A percentile compares a stretch with the other conserved stretches of the same genome.
Conservation (phyloP, 2,329 filamentous ascomycete genomes). For the Mariannaea elegans region DNA sequence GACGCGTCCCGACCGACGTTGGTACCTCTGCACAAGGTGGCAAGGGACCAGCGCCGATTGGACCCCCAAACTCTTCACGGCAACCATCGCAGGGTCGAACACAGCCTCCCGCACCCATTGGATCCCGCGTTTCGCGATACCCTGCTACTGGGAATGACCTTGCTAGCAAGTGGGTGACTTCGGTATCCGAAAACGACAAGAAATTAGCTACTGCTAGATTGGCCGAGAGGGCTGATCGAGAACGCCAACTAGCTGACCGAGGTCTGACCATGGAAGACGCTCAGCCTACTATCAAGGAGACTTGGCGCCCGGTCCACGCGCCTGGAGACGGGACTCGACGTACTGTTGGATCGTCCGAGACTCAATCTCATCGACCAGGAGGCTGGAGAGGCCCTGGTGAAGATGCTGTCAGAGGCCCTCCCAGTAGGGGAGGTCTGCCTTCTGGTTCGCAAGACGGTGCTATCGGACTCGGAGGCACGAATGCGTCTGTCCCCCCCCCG, state of each 20-base stretch:
- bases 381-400: slow-evolving; percentile 46
- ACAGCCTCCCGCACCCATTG: slow-evolving; percentile 45
- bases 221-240: slow-evolving; percentile 52
- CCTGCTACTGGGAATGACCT: slow-evolving; percentile 42
- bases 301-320: slow-evolving; percentile 58
- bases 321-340: slow-evolving; percentile 49
- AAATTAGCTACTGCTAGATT: slow-evolving; percentile 51
- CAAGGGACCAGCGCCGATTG: slow-evolving; percentile 57
- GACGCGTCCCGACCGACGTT: slow-evolving; percentile 52
- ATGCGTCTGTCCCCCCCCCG: slow-evolving; percentile 15
- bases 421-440: neutral
- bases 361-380: slow-evolving; percentile 39
- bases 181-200: slow-evolving; percentile 58
- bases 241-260: slow-evolving; percentile 55
- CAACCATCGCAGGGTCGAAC: slow-evolving; percentile 39
- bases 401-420: slow-evolving; percentile 18
- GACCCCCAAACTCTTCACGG: slow-evolving; percentile 44
- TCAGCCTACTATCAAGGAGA: slow-evolving; percentile 61
- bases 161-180: slow-evolving; percentile 53
- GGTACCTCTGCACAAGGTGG: slow-evolving; percentile 44
- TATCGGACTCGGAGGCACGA: slow-evolving; percentile 2
- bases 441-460: slow-evolving; percentile 1
- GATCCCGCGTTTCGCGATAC: slow-evolving; percentile 44
- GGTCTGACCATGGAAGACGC: slow-evolving; percentile 55
- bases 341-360: slow-evolving; percentile 35